Evolutionary conservation across 805 yeast species (phyloP).

Genomic region (Phaffomyces antillensis): DNA sequence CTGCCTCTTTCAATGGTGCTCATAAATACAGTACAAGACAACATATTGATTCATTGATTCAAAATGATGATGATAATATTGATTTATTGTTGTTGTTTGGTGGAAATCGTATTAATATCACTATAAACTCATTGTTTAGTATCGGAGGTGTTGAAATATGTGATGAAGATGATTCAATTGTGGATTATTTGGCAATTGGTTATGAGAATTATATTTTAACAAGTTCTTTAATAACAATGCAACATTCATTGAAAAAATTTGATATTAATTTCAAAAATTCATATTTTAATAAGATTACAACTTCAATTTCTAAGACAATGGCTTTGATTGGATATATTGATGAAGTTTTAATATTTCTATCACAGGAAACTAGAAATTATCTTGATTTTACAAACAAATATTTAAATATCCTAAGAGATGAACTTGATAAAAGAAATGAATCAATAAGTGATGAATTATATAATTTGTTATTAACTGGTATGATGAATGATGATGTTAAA

Average conservation of each 20-base stretch:
- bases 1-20: slow-evolving; percentile 11
- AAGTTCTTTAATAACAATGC: slow-evolving; percentile 16
- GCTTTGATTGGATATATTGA: slow-evolving; percentile 27
- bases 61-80: slow-evolving; percentile 15
- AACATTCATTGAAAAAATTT: slow-evolving; percentile 14
- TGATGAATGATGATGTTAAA: slow-evolving; percentile 39
- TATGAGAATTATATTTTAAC: slow-evolving; percentile 16
- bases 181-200: slow-evolving; percentile 6
- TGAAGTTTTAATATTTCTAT: slow-evolving; percentile 25
- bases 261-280: slow-evolving; percentile 8
- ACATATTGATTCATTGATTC: slow-evolving; percentile 24
- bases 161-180: slow-evolving; percentile 15
- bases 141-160: slow-evolving; percentile 19
- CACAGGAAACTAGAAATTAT: slow-evolving; percentile 28
- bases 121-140: slow-evolving; percentile 28
- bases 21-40: slow-evolving; percentile 20
- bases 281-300: slow-evolving; percentile 13
- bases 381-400: slow-evolving; percentile 31
- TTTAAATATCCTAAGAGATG: slow-evolving; percentile 30
- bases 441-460: slow-evolving; percentile 34
- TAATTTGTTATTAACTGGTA: slow-evolving; percentile 46
- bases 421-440: slow-evolving; percentile 21
- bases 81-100: slow-evolving; percentile 22
- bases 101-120: slow-evolving; percentile 21
- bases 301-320: slow-evolving; percentile 15